phyloP scores from a whole-genome alignment of 2,329 filamentous ascomycete genomes.

The Monosporascus sp. region DNA sequence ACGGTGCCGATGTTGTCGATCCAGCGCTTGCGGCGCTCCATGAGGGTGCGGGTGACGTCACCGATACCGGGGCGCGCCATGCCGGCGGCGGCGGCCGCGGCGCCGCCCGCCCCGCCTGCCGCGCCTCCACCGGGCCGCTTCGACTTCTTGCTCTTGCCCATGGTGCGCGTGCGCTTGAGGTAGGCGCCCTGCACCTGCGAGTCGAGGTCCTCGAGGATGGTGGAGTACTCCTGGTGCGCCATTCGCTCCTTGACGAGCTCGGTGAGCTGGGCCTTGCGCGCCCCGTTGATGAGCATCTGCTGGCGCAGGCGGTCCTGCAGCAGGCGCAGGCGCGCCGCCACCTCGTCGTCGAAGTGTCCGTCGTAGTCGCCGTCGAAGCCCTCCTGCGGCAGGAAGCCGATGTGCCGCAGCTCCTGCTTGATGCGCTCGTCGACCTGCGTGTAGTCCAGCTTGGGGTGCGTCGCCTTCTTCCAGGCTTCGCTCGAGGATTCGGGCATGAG shows the following conservation, averaged over 20 bases:
- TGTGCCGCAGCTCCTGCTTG: slow-evolving; percentile 83
- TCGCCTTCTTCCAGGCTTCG: slow-evolving; percentile 73
- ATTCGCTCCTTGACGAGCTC: slow-evolving; percentile 89
- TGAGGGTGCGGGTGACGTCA: slow-evolving; percentile 82
- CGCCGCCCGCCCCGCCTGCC: slow-evolving; percentile 60
- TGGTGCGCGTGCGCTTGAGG: slow-evolving; percentile 87
- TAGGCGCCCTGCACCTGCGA: slow-evolving; percentile 92
- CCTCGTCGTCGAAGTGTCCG: slow-evolving; percentile 87
- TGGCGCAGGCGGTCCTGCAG: slow-evolving; percentile 78
- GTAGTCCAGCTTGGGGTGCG: slow-evolving; percentile 74
- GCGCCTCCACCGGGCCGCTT: slow-evolving; percentile 68
- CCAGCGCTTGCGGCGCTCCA: slow-evolving; percentile 88
- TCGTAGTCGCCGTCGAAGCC: slow-evolving; percentile 70
- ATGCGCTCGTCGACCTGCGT: slow-evolving; percentile 83
- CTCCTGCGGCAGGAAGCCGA: slow-evolving; percentile 75
- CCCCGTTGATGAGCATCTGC: slow-evolving; percentile 82
- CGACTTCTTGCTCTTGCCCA: slow-evolving; percentile 91
- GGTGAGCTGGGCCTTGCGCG: slow-evolving; percentile 78
- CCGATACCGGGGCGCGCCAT: slow-evolving; percentile 77
- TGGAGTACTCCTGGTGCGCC: slow-evolving; percentile 94
- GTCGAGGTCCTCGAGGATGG: slow-evolving; percentile 94
- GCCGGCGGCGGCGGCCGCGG: slow-evolving; percentile 53
- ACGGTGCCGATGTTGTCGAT: slow-evolving; percentile 86
- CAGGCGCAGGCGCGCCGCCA: slow-evolving; percentile 80
- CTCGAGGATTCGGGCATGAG: slow-evolving; percentile 73